Base-by-base conservation (phyloP, 805 yeast species). In the Debaryomyces hansenii region DNA sequence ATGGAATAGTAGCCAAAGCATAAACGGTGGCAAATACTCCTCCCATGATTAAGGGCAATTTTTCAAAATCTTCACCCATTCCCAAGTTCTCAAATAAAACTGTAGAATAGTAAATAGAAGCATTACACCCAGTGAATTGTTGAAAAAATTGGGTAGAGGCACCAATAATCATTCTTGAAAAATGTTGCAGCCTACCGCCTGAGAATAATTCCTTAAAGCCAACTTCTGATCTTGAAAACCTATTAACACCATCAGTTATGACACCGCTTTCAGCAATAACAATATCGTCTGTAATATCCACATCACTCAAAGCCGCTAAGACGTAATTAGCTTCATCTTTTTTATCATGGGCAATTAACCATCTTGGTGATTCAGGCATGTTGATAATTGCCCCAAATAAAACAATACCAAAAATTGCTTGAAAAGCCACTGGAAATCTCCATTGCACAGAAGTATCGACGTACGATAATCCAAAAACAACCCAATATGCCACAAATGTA, bases 401-500 rank as follows among this genome's bases (percentile, higher is more conserved):
- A 20, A 74, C 46, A 12, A 62, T 42, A 11, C 82, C 82, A 46
- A 80, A 80, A 36, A 78, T 49, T 35, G 77, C 65, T 52, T 78
- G 83, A 45, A 78, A 60, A 4, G 75, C 77, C 38, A 77, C 63
- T 8, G 82, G 82, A 45, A 78, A 62, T 59, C 80, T 60, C 68
- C 69, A 65, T 47, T 48, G 47, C 47, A 52, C 53, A 35, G 83
- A 82, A 31, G 77, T 69, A 16, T 16, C 55, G 34, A 72, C 76
- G 58, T 78, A 84, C 1, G 85, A 80, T 29, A 84, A 72, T 32
- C 91, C 91, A 60, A 81, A 85, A 60, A 83, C 87, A 48, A 84
- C 68, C 87, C 88, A 84, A 66, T 84, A 84, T 11, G 90, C 87
- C 58, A 83, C 70, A 57, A 83, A 74, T 37, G 87, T 82, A 60